These are phyloP conservation scores for Sparassis latifolia DNA, from an alignment of 1,284 basidiomycete species.

Conservation along the genomic window DNA sequence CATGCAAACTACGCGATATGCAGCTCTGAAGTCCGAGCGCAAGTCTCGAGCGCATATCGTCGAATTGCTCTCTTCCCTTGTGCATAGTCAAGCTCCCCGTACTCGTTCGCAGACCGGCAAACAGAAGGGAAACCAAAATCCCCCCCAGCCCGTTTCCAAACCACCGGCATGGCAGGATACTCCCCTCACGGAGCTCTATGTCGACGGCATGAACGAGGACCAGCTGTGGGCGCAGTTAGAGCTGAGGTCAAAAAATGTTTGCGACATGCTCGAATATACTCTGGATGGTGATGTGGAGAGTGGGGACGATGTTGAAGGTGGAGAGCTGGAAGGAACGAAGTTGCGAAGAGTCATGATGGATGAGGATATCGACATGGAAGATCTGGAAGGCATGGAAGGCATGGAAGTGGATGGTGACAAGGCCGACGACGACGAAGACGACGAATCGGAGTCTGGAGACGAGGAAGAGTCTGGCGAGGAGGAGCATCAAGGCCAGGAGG, in stretches of 20 bases:
- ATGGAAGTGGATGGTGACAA: constrained; percentile 20
- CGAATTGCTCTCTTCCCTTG: constrained; percentile 63
- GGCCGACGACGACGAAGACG: constrained; percentile 26
- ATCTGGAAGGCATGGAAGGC: constrained; percentile 27
- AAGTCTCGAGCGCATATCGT: constrained; percentile 59
- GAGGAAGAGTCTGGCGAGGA: constrained; percentile 30
- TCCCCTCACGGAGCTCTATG: constrained; percentile 69
- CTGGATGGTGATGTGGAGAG: constrained; percentile 37
- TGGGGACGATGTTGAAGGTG: constrained; percentile 28
- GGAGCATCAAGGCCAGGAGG: constrained; percentile 28
- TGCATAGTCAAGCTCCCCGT: constrained; percentile 53
- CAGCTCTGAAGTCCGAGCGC: constrained; percentile 62
- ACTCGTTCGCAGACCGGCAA: constrained; percentile 60
- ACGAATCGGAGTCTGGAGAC: constrained; percentile 33
- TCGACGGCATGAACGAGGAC: constrained; percentile 81
- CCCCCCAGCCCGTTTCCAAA: constrained; percentile 19
- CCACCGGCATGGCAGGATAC: constrained; percentile 53
- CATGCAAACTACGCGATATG: constrained; percentile 1
- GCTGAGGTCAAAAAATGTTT: constrained; percentile 61
- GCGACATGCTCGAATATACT: constrained; percentile 54
- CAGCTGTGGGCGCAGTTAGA: constrained; percentile 95
- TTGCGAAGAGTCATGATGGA: constrained; percentile 18
- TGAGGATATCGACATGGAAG: constrained; percentile 30
- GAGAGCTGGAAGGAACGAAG: constrained; percentile 22
- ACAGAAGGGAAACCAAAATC: constrained; percentile 35